Percentiles rank a stretch among this genome's conserved stretches.
phyloP scores from a whole-genome alignment of 169 alveolate species.

The Cryptosporidium canis region DNA sequence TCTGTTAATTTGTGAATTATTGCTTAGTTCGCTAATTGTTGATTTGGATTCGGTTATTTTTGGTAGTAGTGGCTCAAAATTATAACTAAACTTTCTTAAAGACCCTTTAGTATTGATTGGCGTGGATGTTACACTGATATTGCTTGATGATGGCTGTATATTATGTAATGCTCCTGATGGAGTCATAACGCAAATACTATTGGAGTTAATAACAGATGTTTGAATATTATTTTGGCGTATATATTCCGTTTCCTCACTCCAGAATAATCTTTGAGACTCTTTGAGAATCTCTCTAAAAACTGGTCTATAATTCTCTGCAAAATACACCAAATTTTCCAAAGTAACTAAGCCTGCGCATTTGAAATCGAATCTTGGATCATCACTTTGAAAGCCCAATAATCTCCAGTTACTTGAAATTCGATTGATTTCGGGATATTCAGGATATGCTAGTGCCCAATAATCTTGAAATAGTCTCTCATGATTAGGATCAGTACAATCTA shows the following conservation, averaged over 20 bases:
- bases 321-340: constrained; percentile 51
- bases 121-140: not conserved
- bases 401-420: constrained; percentile 53
- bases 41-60: constrained; percentile 34
- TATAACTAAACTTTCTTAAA: not conserved
- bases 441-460: constrained; percentile 67
- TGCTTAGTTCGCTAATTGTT: constrained; percentile 5
- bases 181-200: not conserved
- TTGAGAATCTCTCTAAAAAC: constrained; percentile 18
- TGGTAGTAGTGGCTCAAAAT: constrained; percentile 14
- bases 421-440: constrained; percentile 54
- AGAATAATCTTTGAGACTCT: constrained; percentile 34
- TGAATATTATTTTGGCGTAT: not conserved
- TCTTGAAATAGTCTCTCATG: constrained; percentile 62
- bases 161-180: constrained; percentile 21
- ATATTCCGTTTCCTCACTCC: not conserved
- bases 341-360: constrained; percentile 44
- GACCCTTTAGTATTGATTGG: constrained; percentile 4
- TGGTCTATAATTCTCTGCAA: constrained; percentile 56
- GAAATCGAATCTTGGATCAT: constrained; percentile 52
- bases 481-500: constrained; percentile 28
- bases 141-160: not conserved
- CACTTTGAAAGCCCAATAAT: constrained; percentile 34
- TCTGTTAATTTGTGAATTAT: not conserved
- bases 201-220: not conserved